A percentile compares a stretch with the other conserved stretches of the same genome.
These are phyloP conservation scores for Aphanomyces invadans DNA, from an alignment of 352 stramenopile genomes.

Conservation along the genomic window DNA sequence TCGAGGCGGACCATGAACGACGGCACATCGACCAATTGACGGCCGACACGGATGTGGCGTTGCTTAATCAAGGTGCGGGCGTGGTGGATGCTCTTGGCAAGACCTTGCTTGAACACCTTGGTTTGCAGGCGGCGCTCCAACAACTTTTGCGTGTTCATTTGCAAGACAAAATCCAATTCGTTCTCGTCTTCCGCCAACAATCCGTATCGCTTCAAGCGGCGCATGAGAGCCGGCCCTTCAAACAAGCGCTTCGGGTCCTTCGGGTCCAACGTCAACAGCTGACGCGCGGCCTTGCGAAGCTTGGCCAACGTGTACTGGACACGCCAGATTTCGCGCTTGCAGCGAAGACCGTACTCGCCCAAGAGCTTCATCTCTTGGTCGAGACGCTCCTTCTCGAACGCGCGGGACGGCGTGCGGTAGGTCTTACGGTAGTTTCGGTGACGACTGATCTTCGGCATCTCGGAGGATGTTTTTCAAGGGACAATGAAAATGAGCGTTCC, in stretches of 20 bases:
- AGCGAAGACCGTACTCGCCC: conserved; percentile 98
- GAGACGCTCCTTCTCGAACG: conserved; percentile 99
- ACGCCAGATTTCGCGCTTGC: conserved; percentile 99
- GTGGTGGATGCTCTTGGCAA: conserved; percentile 99
- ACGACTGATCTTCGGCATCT: conserved; percentile 83
- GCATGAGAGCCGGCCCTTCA: conserved; percentile 95
- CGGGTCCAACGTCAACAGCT: conserved; percentile 95
- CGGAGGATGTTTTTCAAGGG: conserved; percentile 31
- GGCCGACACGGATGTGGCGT: conserved; percentile 98
- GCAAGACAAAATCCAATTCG: conserved; percentile 97
- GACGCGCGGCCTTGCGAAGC: conserved; percentile 97
- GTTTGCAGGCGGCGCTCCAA: conserved; percentile 98
- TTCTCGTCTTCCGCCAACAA: conserved; percentile 96
- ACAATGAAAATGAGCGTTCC: conserved; percentile 27
- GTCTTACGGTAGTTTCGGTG: conserved; percentile 95
- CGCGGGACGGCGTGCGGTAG: conserved; percentile 97
- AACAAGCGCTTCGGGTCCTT: conserved; percentile 99
- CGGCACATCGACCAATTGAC: conserved; percentile 98
- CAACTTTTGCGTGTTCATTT: conserved; percentile 98
- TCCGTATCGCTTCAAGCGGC: conserved; percentile 95
- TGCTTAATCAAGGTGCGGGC: conserved; percentile 98
- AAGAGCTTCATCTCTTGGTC: conserved; percentile 99
- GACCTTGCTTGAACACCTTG: conserved; percentile 98
- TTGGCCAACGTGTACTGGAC: conserved; percentile 99
- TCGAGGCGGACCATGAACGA: conserved; percentile 98